A percentile compares a stretch with the other conserved stretches of the same genome.
Evolutionary conservation across 495 filamentous ascomycete species (phyloP).

Genomic region (Penicillium simplicissimum): DNA sequence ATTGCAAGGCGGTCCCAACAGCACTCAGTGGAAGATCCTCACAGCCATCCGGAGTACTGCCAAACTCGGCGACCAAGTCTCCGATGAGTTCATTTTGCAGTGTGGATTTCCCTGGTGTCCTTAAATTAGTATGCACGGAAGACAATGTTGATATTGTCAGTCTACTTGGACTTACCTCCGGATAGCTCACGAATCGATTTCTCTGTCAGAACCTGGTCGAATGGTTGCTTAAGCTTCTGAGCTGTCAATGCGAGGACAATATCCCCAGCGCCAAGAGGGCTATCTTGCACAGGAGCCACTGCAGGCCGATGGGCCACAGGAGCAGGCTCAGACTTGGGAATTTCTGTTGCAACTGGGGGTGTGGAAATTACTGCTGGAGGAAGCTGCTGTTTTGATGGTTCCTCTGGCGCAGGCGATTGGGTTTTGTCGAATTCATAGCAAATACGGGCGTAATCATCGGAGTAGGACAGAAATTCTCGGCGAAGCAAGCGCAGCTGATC

Average conservation of each 20-base stretch:
- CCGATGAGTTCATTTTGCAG: conserved; percentile 4
- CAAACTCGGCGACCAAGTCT: neutral
- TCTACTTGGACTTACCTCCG: neutral
- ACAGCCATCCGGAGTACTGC: neutral
- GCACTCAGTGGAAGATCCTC: neutral
- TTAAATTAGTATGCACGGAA: too few species aligned
- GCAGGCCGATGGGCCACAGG: neutral
- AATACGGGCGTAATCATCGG: too few species aligned
- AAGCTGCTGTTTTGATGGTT: neutral
- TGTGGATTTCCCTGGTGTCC: neutral
- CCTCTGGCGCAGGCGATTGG: too few species aligned
- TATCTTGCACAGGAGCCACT: neutral
- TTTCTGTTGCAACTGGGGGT: neutral
- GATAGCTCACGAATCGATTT: neutral
- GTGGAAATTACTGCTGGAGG: neutral
- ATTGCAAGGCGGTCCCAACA: neutral
- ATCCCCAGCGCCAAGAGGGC: neutral
- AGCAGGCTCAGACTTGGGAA: neutral
- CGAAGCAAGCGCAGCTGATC: too few species aligned
- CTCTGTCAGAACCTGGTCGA: neutral
- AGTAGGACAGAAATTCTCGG: too few species aligned
- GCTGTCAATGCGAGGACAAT: neutral
- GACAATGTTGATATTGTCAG: too few species aligned
- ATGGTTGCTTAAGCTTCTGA: neutral
- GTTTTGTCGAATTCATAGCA: too few species aligned